phyloP scores from a whole-genome alignment of 345 rosid species.

The Lumnitzera racemosa region DNA sequence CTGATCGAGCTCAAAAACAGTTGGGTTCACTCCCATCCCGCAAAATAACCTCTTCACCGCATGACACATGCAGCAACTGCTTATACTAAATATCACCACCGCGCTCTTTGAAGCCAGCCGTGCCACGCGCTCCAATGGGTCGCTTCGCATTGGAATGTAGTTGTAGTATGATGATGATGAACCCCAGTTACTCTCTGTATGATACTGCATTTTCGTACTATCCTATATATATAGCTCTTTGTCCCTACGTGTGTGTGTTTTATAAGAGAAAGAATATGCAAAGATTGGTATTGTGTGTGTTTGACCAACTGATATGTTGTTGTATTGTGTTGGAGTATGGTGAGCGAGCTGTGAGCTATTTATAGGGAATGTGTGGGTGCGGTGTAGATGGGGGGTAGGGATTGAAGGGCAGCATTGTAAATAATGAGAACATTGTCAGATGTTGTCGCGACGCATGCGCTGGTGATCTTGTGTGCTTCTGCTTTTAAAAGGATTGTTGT shows the following conservation, averaged over 20 bases:
- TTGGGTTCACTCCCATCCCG: constrained; percentile 68
- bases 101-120: constrained; percentile 55
- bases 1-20: constrained; percentile 50
- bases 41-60: constrained; percentile 62
- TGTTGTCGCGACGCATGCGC: constrained; percentile 42
- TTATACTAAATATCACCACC: constrained; percentile 57
- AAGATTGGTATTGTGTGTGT: neutral
- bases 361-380: constrained; percentile 1
- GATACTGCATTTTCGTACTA: constrained; percentile 14
- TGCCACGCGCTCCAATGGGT: constrained; percentile 39
- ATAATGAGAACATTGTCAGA: constrained; percentile 22
- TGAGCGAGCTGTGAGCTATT: neutral
- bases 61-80: constrained; percentile 69
- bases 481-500: constrained; percentile 33
- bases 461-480: constrained; percentile 10
- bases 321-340: no score
- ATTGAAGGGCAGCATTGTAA: constrained; percentile 3
- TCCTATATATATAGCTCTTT: neutral
- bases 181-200: constrained; percentile 9
- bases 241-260: neutral
- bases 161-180: constrained; percentile 11
- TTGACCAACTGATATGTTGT: no score
- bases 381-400: neutral
- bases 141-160: constrained; percentile 8
- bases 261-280: neutral